These are phyloP conservation scores for Arthroderma sp. DNA, from an alignment of 2,329 filamentous ascomycete genomes.

Conservation along the genomic window DNA sequence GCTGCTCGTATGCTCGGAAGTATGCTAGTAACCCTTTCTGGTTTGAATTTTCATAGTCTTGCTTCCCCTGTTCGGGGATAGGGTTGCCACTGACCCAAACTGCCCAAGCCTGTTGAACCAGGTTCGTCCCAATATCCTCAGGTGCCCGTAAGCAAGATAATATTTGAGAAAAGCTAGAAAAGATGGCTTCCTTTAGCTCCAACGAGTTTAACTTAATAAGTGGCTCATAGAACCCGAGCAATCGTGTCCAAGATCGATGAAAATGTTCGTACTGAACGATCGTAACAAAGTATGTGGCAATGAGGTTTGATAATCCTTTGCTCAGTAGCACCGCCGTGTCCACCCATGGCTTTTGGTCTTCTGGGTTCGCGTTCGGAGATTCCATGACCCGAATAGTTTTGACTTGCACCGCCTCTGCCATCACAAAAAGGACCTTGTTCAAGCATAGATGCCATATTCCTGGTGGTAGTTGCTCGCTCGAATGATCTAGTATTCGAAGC, in stretches of 20 bases:
- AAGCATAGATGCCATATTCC: slow-evolving; percentile 77
- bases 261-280: slow-evolving; percentile 57
- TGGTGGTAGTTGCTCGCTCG: slow-evolving; percentile 65
- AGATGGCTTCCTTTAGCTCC: slow-evolving; percentile 60
- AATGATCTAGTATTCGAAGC: slow-evolving; percentile 81
- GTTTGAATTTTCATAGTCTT: slow-evolving; percentile 47
- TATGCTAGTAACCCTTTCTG: slow-evolving; percentile 81
- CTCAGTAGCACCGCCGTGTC: slow-evolving; percentile 65
- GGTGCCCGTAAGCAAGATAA: slow-evolving; percentile 37
- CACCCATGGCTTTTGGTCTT: slow-evolving; percentile 47
- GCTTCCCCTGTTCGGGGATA: slow-evolving; percentile 31
- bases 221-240: slow-evolving; percentile 56
- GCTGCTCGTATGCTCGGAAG: slow-evolving; percentile 58
- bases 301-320: slow-evolving; percentile 58
- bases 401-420: slow-evolving; percentile 57
- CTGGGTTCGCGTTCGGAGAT: slow-evolving; percentile 6
- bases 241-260: slow-evolving; percentile 59
- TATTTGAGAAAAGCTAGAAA: slow-evolving; percentile 54
- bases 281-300: slow-evolving; percentile 64
- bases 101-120: slow-evolving; percentile 53
- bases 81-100: slow-evolving; percentile 60
- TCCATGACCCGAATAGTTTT: slow-evolving; percentile 27
- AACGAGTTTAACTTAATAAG: slow-evolving; percentile 52
- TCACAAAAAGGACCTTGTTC: slow-evolving; percentile 65
- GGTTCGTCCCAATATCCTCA: slow-evolving; percentile 33